Percentiles rank a stretch among this genome's conserved stretches.
Evolutionary conservation across 2,329 filamentous ascomycete genomes (phyloP).

Genomic region (Cladosporium velox): DNA sequence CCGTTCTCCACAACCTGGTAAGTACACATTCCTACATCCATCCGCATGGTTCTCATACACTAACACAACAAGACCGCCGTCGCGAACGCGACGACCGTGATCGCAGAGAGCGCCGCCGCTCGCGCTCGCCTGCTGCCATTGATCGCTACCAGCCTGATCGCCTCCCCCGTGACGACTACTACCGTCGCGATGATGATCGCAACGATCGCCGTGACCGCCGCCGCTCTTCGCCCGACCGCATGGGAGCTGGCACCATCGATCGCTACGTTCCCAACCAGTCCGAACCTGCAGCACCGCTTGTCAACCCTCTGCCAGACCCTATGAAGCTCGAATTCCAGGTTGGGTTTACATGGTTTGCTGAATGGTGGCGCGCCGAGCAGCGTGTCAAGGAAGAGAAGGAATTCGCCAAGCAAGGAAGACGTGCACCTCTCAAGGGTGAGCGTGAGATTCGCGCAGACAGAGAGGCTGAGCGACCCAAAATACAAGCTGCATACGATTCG

Average conservation of each 20-base stretch:
- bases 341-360: constrained; percentile 81
- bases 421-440: constrained; percentile 61
- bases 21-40: neutral
- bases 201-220: constrained; percentile 65
- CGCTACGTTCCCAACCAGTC: constrained; percentile 76
- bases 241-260: constrained; percentile 67
- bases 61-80: constrained; percentile 33
- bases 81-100: constrained; percentile 34
- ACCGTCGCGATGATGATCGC: constrained; percentile 59
- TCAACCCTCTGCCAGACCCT: constrained; percentile 72
- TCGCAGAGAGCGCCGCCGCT: constrained; percentile 62
- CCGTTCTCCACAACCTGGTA: constrained; percentile 32
- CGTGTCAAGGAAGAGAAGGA: constrained; percentile 82
- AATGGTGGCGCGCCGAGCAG: constrained; percentile 84
- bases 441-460: constrained; percentile 71
- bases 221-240: constrained; percentile 51
- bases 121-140: constrained; percentile 69
- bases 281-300: constrained; percentile 45
- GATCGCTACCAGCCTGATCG: constrained; percentile 78
- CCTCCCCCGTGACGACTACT: constrained; percentile 65
- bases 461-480: constrained; percentile 75
- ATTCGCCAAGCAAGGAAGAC: constrained; percentile 66
- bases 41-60: neutral
- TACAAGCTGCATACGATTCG: constrained; percentile 67
- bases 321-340: constrained; percentile 75